Conservation (phyloP, 2,329 filamentous ascomycete species). For the Pyricularia grisea region DNA sequence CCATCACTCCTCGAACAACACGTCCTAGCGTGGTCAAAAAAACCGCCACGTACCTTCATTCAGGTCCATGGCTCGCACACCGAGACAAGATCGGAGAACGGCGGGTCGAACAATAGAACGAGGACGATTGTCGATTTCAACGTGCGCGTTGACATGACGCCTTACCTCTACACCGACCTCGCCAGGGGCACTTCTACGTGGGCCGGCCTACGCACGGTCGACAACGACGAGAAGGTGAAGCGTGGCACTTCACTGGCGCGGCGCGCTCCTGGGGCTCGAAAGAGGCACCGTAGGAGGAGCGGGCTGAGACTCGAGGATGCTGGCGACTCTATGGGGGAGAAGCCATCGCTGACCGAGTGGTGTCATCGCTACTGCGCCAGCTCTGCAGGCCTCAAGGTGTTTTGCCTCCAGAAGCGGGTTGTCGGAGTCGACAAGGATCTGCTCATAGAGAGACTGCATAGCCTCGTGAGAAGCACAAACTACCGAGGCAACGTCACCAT, state of each 20-base stretch:
- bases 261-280: slow-evolving; percentile 33
- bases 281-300: slow-evolving; percentile 16
- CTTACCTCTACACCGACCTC: slow-evolving; percentile 42
- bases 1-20: slow-evolving; percentile 3
- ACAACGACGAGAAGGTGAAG: slow-evolving; percentile 49
- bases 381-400: slow-evolving; percentile 45
- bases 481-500: slow-evolving; percentile 56
- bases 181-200: slow-evolving; percentile 25
- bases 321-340: slow-evolving; percentile 27
- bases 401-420: slow-evolving; percentile 41
- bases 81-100: slow-evolving; percentile 31
- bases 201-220: slow-evolving; percentile 37
- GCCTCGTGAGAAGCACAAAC: slow-evolving; percentile 52
- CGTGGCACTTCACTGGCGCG: slow-evolving; percentile 54
- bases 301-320: slow-evolving; percentile 15
- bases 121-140: slow-evolving; percentile 48
- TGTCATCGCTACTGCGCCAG: slow-evolving; percentile 58
- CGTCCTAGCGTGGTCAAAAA: slow-evolving; percentile 23
- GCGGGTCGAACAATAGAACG: slow-evolving; percentile 28
- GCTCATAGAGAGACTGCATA: slow-evolving; percentile 41
- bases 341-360: slow-evolving; percentile 46
- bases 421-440: slow-evolving; percentile 49
- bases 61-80: slow-evolving; percentile 43
- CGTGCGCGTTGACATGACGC: slow-evolving; percentile 47
- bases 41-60: slow-evolving; percentile 44